phyloP scores from a whole-genome alignment of 768 basidiomycete genomes.

The Pisolithus orientalis region DNA sequence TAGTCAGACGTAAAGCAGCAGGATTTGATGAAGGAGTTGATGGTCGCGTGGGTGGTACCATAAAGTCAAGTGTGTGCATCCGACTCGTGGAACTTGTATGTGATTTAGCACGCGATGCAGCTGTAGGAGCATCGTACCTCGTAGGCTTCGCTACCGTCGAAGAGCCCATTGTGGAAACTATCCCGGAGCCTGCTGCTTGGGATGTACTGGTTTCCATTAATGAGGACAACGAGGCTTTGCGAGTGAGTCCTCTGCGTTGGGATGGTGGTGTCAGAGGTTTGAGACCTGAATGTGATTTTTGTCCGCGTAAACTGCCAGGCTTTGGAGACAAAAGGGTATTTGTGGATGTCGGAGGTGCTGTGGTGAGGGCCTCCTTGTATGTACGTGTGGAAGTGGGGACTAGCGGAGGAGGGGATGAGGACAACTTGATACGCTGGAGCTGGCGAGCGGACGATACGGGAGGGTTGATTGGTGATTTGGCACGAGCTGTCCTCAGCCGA shows the following conservation, averaged over 20 bases:
- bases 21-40: constrained; percentile 77
- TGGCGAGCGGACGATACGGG: constrained; percentile 66
- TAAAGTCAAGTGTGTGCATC: constrained; percentile 52
- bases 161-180: constrained; percentile 25
- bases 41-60: constrained; percentile 70
- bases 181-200: constrained; percentile 52
- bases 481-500: constrained; percentile 52
- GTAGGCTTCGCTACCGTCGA: constrained; percentile 32
- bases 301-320: constrained; percentile 70
- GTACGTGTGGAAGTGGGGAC: constrained; percentile 44
- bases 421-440: constrained; percentile 58
- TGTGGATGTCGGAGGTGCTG: constrained; percentile 43
- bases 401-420: constrained; percentile 62
- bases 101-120: constrained; percentile 72
- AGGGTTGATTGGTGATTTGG: constrained; percentile 67
- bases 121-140: constrained; percentile 75
- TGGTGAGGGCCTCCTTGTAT: constrained; percentile 49
- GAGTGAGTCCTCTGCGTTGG: constrained; percentile 49
- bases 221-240: constrained; percentile 77
- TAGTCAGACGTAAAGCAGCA: constrained; percentile 72
- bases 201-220: constrained; percentile 55
- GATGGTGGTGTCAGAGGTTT: constrained; percentile 71
- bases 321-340: constrained; percentile 60
- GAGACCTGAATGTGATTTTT: constrained; percentile 79
- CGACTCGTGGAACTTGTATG: constrained; percentile 62